Evolutionary conservation across 2,329 filamentous ascomycete genomes (phyloP).

Genomic region (Pleoardoris graminearum): DNA sequence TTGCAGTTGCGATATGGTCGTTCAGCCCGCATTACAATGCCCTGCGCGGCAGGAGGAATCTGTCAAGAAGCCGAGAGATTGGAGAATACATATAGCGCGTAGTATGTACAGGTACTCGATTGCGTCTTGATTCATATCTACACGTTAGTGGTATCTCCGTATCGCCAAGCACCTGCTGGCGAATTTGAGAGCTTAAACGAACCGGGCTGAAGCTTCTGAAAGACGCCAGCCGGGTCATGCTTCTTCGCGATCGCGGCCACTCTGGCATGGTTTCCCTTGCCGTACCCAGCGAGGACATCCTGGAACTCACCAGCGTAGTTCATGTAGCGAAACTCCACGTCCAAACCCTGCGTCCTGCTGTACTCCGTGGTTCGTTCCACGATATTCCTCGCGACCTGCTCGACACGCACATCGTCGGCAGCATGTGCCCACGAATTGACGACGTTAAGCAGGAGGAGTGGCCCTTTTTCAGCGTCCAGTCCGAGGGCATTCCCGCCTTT

Average conservation of each 20-base stretch:
- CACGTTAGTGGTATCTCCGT: no score
- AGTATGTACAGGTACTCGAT: no score
- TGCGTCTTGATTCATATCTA: no score
- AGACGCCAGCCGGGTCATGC: slow-evolving; percentile 47
- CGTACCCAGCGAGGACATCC: slow-evolving; percentile 28
- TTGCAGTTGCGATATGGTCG: no score
- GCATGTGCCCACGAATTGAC: slow-evolving; percentile 1
- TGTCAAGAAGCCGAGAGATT: no score
- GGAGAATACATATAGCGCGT: no score
- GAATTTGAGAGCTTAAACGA: slow-evolving; percentile 52
- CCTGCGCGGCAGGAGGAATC: no score
- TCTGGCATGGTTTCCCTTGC: slow-evolving; percentile 15
- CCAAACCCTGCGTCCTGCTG: slow-evolving; percentile 7
- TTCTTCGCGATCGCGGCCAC: slow-evolving; percentile 35
- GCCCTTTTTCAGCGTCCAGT: background rate
- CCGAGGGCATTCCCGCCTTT: slow-evolving; percentile 1
- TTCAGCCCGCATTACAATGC: no score
- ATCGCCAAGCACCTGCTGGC: no score
- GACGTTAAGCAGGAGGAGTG: background rate
- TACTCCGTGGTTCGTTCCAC: background rate
- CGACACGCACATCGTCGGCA: no score
- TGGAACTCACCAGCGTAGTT: slow-evolving; percentile 40
- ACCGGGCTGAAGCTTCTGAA: slow-evolving; percentile 45
- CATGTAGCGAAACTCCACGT: slow-evolving; percentile 19
- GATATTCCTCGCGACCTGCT: slow-evolving; percentile 9